phyloP scores from a whole-genome alignment of 176 grass and related monocot species.

The Thinopyrum elongatum region DNA sequence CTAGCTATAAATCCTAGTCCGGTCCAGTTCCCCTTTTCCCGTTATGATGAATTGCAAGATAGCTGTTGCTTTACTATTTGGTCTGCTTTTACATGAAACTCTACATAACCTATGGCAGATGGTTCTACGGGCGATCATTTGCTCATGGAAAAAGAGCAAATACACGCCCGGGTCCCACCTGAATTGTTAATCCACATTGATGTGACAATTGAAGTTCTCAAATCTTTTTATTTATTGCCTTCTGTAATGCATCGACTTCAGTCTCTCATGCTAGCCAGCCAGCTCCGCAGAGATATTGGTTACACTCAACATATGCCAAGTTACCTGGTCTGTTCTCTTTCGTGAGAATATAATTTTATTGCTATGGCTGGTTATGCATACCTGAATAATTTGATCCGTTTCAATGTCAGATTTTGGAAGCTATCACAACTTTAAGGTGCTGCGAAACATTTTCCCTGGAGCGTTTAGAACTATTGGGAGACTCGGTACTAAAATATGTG shows the following conservation, averaged over 20 bases:
- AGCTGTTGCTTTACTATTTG: slow-evolving; percentile 11
- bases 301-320: slow-evolving; percentile 52
- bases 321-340: slow-evolving; percentile 63
- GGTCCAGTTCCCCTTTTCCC: neutral
- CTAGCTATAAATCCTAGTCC: neutral
- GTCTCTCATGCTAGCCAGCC: slow-evolving; percentile 78
- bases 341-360: slow-evolving; percentile 7
- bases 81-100: slow-evolving; percentile 33
- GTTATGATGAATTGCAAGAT: neutral
- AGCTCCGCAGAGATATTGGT: slow-evolving; percentile 71
- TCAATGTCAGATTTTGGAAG: slow-evolving; percentile 88
- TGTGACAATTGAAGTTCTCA: slow-evolving; percentile 67
- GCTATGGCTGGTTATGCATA: neutral
- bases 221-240: slow-evolving; percentile 95
- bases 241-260: slow-evolving; percentile 91
- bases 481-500: slow-evolving; percentile 90
- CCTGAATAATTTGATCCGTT: slow-evolving; percentile 10
- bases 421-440: slow-evolving; percentile 75
- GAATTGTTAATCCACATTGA: slow-evolving; percentile 80
- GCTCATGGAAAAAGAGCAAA: slow-evolving; percentile 50
- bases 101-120: slow-evolving; percentile 34
- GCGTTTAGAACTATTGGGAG: slow-evolving; percentile 83
- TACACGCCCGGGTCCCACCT: slow-evolving; percentile 77
- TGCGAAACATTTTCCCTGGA: slow-evolving; percentile 89
- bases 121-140: slow-evolving; percentile 46